Evolutionary conservation across 2,329 filamentous ascomycete species (phyloP).

Genomic region (Phaeosphaeriaceae sp.): DNA sequence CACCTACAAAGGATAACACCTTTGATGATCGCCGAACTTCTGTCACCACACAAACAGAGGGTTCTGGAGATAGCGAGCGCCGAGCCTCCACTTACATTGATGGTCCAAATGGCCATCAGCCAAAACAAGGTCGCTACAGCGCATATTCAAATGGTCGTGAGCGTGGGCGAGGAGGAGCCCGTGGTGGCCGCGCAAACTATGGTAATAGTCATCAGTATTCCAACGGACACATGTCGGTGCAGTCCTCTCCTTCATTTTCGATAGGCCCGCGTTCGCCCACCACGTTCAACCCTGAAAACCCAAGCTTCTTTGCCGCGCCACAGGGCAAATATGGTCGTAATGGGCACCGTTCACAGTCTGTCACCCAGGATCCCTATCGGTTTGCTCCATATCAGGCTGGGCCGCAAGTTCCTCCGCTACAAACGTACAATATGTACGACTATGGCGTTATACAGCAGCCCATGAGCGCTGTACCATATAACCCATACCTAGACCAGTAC

Average conservation of each 20-base stretch:
- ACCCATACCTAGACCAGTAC: constrained; percentile 64
- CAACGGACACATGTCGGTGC: constrained; percentile 48
- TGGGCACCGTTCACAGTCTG: constrained; percentile 65
- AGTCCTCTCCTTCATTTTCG: constrained; percentile 42
- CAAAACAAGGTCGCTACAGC: constrained; percentile 40
- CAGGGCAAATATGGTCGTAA: constrained; percentile 55
- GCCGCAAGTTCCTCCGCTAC: constrained; percentile 51
- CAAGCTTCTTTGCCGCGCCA: constrained; percentile 37
- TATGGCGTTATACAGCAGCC: constrained; percentile 62
- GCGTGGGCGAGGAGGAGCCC: constrained; percentile 57
- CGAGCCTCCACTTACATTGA: constrained; percentile 36
- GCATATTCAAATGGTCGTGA: constrained; percentile 49
- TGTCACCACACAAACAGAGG: constrained; percentile 44
- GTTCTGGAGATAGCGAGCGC: constrained; percentile 38
- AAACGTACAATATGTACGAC: constrained; percentile 63
- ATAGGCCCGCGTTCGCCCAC: constrained; percentile 46
- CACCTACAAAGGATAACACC: constrained; percentile 39
- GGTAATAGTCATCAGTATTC: constrained; percentile 46
- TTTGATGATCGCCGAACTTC: constrained; percentile 41
- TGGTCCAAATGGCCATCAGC: constrained; percentile 34
- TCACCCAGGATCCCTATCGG: constrained; percentile 62
- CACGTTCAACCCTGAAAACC: constrained; percentile 44
- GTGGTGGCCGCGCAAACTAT: constrained; percentile 53
- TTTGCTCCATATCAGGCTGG: constrained; percentile 42
- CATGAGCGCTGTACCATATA: constrained; percentile 65